A percentile compares a stretch with the other conserved stretches of the same genome.
Evolutionary conservation across 2,329 filamentous ascomycete genomes (phyloP).

Genomic region (Penicillium paneum): DNA sequence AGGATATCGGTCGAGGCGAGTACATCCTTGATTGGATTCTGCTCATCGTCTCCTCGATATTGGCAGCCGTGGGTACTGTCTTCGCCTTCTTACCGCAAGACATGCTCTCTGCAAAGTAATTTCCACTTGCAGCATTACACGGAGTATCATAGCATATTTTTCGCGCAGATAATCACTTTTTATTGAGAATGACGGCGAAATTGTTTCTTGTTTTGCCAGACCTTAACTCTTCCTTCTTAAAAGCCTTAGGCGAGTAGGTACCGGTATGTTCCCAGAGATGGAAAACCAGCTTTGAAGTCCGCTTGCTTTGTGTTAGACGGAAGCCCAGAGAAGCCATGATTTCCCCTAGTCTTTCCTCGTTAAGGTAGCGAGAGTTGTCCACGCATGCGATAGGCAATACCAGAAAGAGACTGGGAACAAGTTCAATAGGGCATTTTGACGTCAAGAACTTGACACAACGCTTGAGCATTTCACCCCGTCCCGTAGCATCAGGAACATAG

Average conservation of each 20-base stretch:
- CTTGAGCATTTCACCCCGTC: constrained; percentile 79
- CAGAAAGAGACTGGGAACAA: constrained; percentile 66
- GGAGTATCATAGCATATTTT: background rate
- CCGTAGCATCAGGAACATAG: constrained; percentile 75
- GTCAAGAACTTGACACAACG: constrained; percentile 70
- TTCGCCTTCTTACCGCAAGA: constrained; percentile 86
- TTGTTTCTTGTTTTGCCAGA: constrained; percentile 80
- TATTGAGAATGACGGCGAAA: constrained; percentile 70
- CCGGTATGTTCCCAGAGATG: constrained; percentile 69
- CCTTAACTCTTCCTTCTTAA: constrained; percentile 73
- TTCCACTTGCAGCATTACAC: background rate
- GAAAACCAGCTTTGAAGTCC: constrained; percentile 80
- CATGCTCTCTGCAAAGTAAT: constrained; percentile 55
- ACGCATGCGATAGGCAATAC: constrained; percentile 87
- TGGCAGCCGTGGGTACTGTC: constrained; percentile 75
- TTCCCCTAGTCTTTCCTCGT: constrained; percentile 62
- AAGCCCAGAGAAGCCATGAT: constrained; percentile 82
- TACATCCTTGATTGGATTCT: constrained; percentile 65
- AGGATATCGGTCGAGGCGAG: constrained; percentile 64
- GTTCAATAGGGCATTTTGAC: constrained; percentile 21
- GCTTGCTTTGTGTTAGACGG: constrained; percentile 61
- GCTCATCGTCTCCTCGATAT: constrained; percentile 63
- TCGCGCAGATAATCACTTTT: constrained; percentile 15
- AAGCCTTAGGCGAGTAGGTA: constrained; percentile 37
- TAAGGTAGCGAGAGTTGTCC: constrained; percentile 84